These are phyloP conservation scores for Castanea sativa DNA, from an alignment of 306 rosid genomes.

Conservation along the genomic window DNA sequence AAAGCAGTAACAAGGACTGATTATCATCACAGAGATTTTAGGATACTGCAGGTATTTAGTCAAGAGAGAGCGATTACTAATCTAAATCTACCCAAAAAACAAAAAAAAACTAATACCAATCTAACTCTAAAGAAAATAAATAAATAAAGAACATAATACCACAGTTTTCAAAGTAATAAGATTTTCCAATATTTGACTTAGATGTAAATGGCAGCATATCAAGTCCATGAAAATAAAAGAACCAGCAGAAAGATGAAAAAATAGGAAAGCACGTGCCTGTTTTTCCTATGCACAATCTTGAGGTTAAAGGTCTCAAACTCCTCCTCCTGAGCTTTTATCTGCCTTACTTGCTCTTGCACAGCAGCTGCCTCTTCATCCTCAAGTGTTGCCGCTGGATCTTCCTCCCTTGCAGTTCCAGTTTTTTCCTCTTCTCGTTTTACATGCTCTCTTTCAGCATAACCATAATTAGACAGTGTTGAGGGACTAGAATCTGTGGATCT, in stretches of 20 bases:
- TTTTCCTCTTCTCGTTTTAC: constrained; percentile 70
- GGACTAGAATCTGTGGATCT: constrained; percentile 76
- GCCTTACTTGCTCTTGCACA: constrained; percentile 98
- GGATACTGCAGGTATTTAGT: background rate
- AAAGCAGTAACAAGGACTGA: background rate
- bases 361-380: constrained; percentile 99
- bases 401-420: constrained; percentile 58
- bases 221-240: background rate
- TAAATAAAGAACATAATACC: background rate
- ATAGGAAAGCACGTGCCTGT: constrained; percentile 62
- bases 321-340: constrained; percentile 93
- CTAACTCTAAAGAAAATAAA: background rate
- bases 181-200: background rate
- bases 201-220: constrained; percentile 13
- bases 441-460: constrained; percentile 71
- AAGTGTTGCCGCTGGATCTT: constrained; percentile 67
- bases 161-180: background rate
- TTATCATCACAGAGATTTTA: too few relatives aligned
- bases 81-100: background rate
- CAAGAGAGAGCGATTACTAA: background rate
- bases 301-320: constrained; percentile 97
- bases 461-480: constrained; percentile 73
- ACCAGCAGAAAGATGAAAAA: background rate
- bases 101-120: background rate
- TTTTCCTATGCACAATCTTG: constrained; percentile 95